Conservation (phyloP, 129 eudicot genomes). For the Erigeron canadensis region DNA sequence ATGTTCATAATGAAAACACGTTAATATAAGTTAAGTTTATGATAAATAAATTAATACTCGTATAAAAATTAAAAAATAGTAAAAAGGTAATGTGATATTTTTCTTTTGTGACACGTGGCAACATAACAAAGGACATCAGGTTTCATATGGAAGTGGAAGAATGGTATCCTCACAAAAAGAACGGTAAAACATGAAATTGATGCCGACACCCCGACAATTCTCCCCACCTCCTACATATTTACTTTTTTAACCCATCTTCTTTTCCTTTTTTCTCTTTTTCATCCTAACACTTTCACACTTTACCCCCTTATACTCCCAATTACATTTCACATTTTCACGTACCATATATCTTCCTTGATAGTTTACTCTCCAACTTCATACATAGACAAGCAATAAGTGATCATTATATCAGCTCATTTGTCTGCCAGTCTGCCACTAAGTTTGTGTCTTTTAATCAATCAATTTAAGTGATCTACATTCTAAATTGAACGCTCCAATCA, state of each 20-base stretch:
- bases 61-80: background rate
- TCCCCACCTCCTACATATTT: constrained; percentile 18
- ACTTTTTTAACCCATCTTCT: constrained; percentile 10
- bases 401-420: too few species aligned
- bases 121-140: background rate
- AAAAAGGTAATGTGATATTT: constrained; percentile 10
- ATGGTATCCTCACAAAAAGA: background rate
- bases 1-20: constrained; percentile 8
- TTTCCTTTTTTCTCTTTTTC: background rate
- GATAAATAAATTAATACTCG: background rate
- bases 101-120: constrained; percentile 7
- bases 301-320: background rate
- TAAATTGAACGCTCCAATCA: too few species aligned
- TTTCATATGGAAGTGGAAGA: constrained; percentile 8
- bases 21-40: too few species aligned
- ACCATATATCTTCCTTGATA: background rate
- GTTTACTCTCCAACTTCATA: background rate
- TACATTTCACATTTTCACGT: background rate
- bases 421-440: too few species aligned
- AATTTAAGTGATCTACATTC: too few species aligned
- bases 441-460: too few species aligned
- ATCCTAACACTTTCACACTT: background rate
- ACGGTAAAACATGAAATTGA: constrained; percentile 17
- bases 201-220: constrained; percentile 30
- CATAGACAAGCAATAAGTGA: too few species aligned